Percentiles rank a stretch among this genome's conserved stretches.
Evolutionary conservation across 1,284 basidiomycete genomes (phyloP).

Genomic region (Trametes pubescens): DNA sequence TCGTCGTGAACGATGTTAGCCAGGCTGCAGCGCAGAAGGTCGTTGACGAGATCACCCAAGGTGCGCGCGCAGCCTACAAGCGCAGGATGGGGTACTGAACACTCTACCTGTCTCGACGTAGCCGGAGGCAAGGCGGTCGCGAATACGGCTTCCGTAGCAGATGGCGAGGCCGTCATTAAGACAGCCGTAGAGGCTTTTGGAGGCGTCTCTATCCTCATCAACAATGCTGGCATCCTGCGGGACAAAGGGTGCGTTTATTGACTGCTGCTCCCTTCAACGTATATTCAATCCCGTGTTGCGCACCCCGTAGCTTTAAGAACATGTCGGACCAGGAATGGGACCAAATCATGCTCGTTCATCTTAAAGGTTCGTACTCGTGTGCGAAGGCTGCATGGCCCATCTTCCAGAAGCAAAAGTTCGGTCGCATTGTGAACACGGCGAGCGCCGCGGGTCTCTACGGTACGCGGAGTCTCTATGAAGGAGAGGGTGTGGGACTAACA

Average conservation of each 20-base stretch:
- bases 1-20: constrained; percentile 97
- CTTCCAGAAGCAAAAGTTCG: constrained; percentile 95
- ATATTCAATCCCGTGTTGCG: not conserved
- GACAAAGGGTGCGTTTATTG: constrained; percentile 70
- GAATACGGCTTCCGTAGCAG: constrained; percentile 90
- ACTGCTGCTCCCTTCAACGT: not conserved
- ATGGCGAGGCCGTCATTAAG: constrained; percentile 89
- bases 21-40: constrained; percentile 90
- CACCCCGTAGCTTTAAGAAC: constrained; percentile 78
- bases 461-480: constrained; percentile 40
- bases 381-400: constrained; percentile 97
- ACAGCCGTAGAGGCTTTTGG: constrained; percentile 91
- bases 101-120: constrained; percentile 41
- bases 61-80: constrained; percentile 51
- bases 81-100: not conserved
- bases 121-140: constrained; percentile 88
- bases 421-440: constrained; percentile 92
- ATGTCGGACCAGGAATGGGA: constrained; percentile 93
- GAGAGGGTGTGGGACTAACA: constrained; percentile 2
- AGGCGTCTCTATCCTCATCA: constrained; percentile 84
- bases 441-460: constrained; percentile 90
- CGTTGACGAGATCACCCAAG: constrained; percentile 88
- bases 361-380: constrained; percentile 96
- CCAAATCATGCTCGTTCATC: constrained; percentile 87
- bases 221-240: constrained; percentile 96